Base-by-base conservation (phyloP, 352 stramenopile species). In the Pythium aquatile region DNA sequence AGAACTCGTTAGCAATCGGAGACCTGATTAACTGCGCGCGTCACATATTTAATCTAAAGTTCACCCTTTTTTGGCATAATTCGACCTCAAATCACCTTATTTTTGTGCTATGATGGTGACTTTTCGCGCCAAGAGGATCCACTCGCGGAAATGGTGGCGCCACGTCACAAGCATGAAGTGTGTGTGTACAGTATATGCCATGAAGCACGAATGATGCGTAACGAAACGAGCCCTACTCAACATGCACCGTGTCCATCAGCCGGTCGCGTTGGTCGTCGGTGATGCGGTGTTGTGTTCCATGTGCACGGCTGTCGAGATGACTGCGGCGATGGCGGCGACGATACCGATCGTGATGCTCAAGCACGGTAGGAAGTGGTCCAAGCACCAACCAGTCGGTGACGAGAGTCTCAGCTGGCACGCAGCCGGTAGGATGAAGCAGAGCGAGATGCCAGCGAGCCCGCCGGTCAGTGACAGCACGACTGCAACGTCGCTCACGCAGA, bases 381-480 rank as follows among this genome's bases (percentile, higher is more conserved):
- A 61, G 39, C 76, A 53, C 63, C 63, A 75, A 20, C 64, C 65
- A 52, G 59, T 55, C 60, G 66, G 64, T 0, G 68, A 52, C 49
- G 57, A 59, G 10, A 88, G 68, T 32, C 76, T 83, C 29, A 87
- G 65, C 55, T 82, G 75, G 39, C 73, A 85, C 14, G 74, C 78
- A 10, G 77, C 73, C 14, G 78, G 78, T 1, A 87, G 40, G 33
- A 87, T 75, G 24, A 90, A 87, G 33, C 77, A 66, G 1, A 88
- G 65, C 1, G 63, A 66, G 35, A 85, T 73, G 0, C 66, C 77
- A 44, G 62, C 75, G 30, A 84, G 63, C 0, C 68, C 74, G 13
- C 78, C 81, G 0, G 77, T 84, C 24, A 80, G 56, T 40, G 65
- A 72, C 55, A 85, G 69, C n/a, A 79, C 57, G 9, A 58, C 62